Evolutionary conservation across 2,329 filamentous ascomycete genomes (phyloP).

Genomic region (Alternaria brassicicola): DNA sequence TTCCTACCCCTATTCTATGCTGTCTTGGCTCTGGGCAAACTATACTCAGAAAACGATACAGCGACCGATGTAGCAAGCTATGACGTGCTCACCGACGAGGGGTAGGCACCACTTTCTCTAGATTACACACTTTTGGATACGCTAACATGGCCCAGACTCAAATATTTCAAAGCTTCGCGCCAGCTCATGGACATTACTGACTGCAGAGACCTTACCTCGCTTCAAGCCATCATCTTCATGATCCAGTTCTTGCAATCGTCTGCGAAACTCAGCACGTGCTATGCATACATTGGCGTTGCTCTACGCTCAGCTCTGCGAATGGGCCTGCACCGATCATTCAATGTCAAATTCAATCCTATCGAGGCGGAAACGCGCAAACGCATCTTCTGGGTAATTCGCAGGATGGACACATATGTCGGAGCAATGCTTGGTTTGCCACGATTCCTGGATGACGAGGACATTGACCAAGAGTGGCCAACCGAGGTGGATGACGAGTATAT

Average conservation of each 20-base stretch:
- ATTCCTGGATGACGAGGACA: constrained; percentile 56
- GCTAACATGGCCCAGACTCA: constrained; percentile 48
- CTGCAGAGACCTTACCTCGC: constrained; percentile 56
- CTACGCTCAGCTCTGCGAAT: constrained; percentile 58
- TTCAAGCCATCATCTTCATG: constrained; percentile 61
- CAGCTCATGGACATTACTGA: constrained; percentile 60
- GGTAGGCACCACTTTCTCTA: constrained; percentile 36
- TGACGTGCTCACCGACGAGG: constrained; percentile 56
- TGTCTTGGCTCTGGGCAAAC: constrained; percentile 55
- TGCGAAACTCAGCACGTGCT: constrained; percentile 59
- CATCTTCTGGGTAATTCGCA: constrained; percentile 59
- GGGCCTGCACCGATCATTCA: constrained; percentile 58
- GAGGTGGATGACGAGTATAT: constrained; percentile 60
- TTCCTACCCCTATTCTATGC: constrained; percentile 58
- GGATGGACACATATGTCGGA: constrained; percentile 60
- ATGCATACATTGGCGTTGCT: constrained; percentile 59
- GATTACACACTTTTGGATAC: background rate
- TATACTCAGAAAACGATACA: constrained; percentile 52
- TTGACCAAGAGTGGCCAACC: constrained; percentile 55
- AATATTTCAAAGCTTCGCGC: constrained; percentile 57
- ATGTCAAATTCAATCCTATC: constrained; percentile 54
- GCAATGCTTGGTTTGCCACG: constrained; percentile 58
- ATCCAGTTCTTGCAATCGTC: constrained; percentile 60
- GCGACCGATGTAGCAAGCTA: constrained; percentile 51
- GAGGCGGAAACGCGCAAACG: constrained; percentile 58